Base-by-base conservation (phyloP, 371 early-diverging fungal species). In the Mortierella sp. region DNA sequence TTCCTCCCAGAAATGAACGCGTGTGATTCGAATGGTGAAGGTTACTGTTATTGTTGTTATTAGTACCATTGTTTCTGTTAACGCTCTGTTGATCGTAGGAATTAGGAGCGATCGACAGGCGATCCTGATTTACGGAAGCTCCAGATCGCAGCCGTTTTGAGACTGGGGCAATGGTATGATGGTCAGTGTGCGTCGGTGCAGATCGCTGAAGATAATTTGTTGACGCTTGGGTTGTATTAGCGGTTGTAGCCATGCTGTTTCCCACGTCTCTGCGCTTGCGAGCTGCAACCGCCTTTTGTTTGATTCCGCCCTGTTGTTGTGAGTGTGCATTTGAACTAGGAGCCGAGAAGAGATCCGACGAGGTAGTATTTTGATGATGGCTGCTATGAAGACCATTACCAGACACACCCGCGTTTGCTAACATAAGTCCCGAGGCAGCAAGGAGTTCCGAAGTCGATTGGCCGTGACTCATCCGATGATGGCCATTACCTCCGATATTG, bases 391-490 rank as follows among this genome's bases (percentile, higher is more conserved):
- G 37, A 34, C 37, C 37, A 34, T 14, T 42, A 1, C 50, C 48
- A 19, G 54, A 28, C 31, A 59, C 41, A 4, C 48, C 54, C 8
- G 59, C 26, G 17, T 52, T 52, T 28, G 66, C 31, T 11, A 67
- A n/a, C 50, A 67, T 31, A 4, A 67, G 47, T 24, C 60, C 34
- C 6, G 67, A 46, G 11, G 53, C 56, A 6, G 61, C 62, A 50
- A 69, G 57, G 9, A 69, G 43, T 15, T 69, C 62, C 0, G 68
- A 56, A 7, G 61, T 37, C 24, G 62, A 44, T 23, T 57, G 60
- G 19, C 23, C 23, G 12, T 64, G 56, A 7, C 23, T 41, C 41
- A 50, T 52, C 17, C 51, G 46, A 5, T 46, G 34, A n/a, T 15
- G 8, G n/a, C 17, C 43, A 28, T 43, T 55, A 19, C 39, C 47